A percentile compares a stretch with the other conserved stretches of the same genome.
Evolutionary conservation across 2,329 filamentous ascomycete genomes (phyloP).

Genomic region (Sphaerostilbella broomeana): DNA sequence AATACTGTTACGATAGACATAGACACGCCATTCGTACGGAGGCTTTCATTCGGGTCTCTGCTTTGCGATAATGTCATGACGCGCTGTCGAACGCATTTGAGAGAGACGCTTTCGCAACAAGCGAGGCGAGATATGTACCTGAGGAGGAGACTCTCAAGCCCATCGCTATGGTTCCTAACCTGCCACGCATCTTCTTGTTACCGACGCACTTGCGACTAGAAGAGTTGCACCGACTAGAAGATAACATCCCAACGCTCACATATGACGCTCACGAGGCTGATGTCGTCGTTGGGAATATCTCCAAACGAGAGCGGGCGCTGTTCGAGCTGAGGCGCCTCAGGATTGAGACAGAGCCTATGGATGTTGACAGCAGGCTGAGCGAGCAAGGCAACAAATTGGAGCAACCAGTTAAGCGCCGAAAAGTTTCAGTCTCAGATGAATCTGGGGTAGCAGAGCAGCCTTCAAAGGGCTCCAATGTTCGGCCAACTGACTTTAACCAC

Average conservation of each 20-base stretch:
- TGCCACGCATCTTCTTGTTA: constrained; percentile 68
- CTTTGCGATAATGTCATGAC: too few species aligned
- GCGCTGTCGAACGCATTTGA: too few species aligned
- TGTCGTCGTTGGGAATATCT: constrained; percentile 68
- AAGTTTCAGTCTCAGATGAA: constrained; percentile 15
- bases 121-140: too few species aligned
- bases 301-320: constrained; percentile 60
- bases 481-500: too few species aligned
- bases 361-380: neutral
- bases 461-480: neutral
- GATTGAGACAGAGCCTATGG: constrained; percentile 45
- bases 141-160: too few species aligned
- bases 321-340: constrained; percentile 70
- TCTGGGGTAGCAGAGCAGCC: neutral
- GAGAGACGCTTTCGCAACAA: too few species aligned
- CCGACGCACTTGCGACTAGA: constrained; percentile 59
- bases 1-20: too few species aligned
- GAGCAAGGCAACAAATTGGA: constrained; percentile 1
- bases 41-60: too few species aligned
- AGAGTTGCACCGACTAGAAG: constrained; percentile 58
- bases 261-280: constrained; percentile 65
- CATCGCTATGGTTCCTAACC: constrained; percentile 20
- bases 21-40: too few species aligned
- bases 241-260: constrained; percentile 58
- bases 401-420: constrained; percentile 14